A percentile compares a stretch with the other conserved stretches of the same genome.
Conservation (phyloP, 345 rosid species). For the Populus nigra region DNA sequence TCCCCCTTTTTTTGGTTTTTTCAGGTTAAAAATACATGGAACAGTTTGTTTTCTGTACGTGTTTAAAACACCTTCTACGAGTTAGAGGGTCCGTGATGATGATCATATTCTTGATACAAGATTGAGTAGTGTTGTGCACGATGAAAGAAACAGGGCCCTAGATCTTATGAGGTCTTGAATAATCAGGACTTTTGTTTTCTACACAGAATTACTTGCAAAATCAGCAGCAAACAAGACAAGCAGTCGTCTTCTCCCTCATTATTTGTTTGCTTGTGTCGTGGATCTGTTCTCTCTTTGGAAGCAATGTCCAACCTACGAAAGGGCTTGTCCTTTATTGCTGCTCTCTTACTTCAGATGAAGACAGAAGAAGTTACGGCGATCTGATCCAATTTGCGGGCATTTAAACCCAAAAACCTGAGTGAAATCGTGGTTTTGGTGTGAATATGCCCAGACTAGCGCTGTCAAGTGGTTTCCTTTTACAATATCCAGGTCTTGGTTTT, state of each 20-base stretch:
- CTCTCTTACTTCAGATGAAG: too few relatives aligned
- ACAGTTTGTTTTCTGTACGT: constrained; percentile 1
- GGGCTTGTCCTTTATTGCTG: too few relatives aligned
- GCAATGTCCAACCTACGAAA: too few relatives aligned
- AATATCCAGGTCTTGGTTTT: background rate
- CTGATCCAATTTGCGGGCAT: too few relatives aligned
- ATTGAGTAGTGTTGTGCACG: background rate
- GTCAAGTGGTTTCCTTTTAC: background rate
- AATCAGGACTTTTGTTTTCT: too few relatives aligned
- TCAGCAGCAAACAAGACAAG: too few relatives aligned
- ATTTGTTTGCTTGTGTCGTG: too few relatives aligned
- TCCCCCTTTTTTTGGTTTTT: constrained; percentile 19
- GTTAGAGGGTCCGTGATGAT: background rate
- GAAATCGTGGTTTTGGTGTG: background rate
- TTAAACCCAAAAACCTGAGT: background rate
- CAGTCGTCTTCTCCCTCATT: too few relatives aligned
- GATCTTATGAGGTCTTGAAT: background rate
- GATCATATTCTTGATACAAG: background rate
- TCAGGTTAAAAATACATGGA: constrained; percentile 18
- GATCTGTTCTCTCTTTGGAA: too few relatives aligned
- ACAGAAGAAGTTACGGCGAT: too few relatives aligned
- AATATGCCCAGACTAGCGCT: background rate
- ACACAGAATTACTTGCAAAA: too few relatives aligned
- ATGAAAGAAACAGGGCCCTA: background rate
- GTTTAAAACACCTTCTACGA: background rate